Base-by-base conservation (phyloP, 495 filamentous ascomycete genomes). In the Aspergillus ellipticus region DNA sequence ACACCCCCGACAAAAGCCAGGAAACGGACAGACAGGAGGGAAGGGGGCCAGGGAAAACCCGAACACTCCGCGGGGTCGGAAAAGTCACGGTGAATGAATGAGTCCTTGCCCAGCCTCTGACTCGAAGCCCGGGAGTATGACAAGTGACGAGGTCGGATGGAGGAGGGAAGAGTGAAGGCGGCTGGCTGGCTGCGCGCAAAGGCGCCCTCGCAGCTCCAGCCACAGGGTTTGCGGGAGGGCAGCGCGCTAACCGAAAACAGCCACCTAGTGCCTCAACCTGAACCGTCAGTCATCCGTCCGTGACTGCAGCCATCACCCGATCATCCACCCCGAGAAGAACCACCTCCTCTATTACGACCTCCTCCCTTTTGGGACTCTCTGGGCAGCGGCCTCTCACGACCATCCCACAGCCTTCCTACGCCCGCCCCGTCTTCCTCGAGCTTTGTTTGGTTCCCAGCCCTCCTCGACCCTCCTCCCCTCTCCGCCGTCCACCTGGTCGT, bases 221-320 rank as follows among this genome's bases (percentile, higher is more conserved):
- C 61, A 64, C 61, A 57, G 55, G 54, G 56, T 59, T 63, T 64
- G 55, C 52, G 45, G 31, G 48, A 50, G n/a, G 49, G 53, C 56
- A 48, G 50, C 50, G 58, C 73, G 64, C 73, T 74, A 74, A 74
- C 73, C 73, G 65, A 72, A 76, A 72, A 60, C 73, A 74, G 73
- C 68, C 69, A 66, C 65, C 64, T 71, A 69, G 68, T 48, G 69
- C 62, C 69, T 69, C 68, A 68, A 68, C 71, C 67, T 66, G 68
- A 72, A 63, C 62, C 63, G 51, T 59, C 65, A 61, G 54, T 56
- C 54, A 55, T 48, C 24, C 61, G 46, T 55, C 48, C 54, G 57
- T 52, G 53, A 62, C 65, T 58, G 57, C 61, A 58, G 55, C 61
- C 59, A 63, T 65, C 63, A 62, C 46, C 57, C 60, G 56, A 66